Base-by-base conservation (phyloP, 1,284 basidiomycete species). In the Sporisorium scitamineum region DNA sequence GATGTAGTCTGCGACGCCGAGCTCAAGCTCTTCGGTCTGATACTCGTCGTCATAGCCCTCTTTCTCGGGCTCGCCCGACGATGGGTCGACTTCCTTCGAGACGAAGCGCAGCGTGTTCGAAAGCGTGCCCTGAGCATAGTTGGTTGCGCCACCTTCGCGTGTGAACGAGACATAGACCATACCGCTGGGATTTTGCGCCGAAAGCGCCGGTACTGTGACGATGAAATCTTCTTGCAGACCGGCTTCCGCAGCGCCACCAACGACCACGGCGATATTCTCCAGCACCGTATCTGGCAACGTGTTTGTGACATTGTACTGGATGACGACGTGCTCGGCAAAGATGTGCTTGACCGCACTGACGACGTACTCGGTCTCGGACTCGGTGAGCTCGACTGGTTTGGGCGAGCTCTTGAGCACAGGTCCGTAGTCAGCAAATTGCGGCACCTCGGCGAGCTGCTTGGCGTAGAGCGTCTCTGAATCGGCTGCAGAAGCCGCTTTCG, bases 11-110 rank as follows among this genome's bases (percentile, higher is more conserved):
- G 92, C 91, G 5, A 93, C 94, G 62, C 92, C 91, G 53, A 99
- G 88, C 84, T 98, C 97, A 61, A 97, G 90, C 77, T 98, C 97
- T 86, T 98, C 96, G 45, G 97, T 89, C 86, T 95, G 93, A 87
- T 99, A 99, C 87, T 99, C 96, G 88, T 99, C 97, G 85, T 95
- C 93, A 87, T 99, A 99, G 8, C 97, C 97, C 76, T 98, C 95
- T 79, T 94, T 94, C 86, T 99, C 97, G 14, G 97, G 96, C 85
- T 95, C 92, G 57, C 95, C 95, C n/a, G 93, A 96, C 27, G 92
- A 89, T 16, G 97, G 97, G 86, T 99, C 97, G 18, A 99, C 90
- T 85, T 99, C 97, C 87, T 99, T 99, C 87, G 93, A 95, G 80
- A 96, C 88, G 85, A 98, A 99, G 86, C 94, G 95, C 86, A 99